phyloP scores from a whole-genome alignment of 192 early-diverging fungal genomes.

The Backusella psychrophila region DNA sequence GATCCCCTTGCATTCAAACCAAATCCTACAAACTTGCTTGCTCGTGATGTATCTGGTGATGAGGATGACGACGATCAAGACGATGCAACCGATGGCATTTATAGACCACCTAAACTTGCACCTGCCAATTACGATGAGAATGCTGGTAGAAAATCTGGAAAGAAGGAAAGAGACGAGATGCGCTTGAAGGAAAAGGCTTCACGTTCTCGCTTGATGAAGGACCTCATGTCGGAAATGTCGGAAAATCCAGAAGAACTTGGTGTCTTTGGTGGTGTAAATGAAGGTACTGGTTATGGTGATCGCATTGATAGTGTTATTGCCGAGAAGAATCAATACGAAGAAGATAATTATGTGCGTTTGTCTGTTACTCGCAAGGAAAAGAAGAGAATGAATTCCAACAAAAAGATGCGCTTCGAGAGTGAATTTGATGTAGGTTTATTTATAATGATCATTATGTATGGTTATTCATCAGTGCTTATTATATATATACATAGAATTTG shows the following conservation, averaged over 20 bases:
- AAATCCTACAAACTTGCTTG: constrained; percentile 68
- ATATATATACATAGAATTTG: constrained; percentile 40
- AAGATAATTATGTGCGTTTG: constrained; percentile 85
- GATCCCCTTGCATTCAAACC: constrained; percentile 94
- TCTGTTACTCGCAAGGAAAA: constrained; percentile 73
- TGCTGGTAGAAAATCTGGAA: constrained; percentile 41
- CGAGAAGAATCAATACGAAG: constrained; percentile 78
- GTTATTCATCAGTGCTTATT: background rate
- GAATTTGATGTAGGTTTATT: constrained; percentile 72
- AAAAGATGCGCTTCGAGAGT: constrained; percentile 66
- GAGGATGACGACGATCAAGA: constrained; percentile 40
- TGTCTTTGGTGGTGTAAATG: constrained; percentile 70
- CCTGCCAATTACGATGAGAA: constrained; percentile 87
- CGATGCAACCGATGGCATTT: constrained; percentile 58
- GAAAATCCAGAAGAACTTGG: constrained; percentile 80
- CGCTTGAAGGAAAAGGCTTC: constrained; percentile 68
- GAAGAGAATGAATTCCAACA: constrained; percentile 55
- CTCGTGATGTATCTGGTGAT: constrained; percentile 39
- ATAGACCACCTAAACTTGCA: constrained; percentile 81
- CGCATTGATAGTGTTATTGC: constrained; percentile 55
- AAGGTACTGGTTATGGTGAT: constrained; percentile 56
- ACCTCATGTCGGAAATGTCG: constrained; percentile 80
- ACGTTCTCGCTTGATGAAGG: constrained; percentile 80
- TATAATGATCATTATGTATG: background rate
- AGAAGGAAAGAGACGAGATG: constrained; percentile 60